Percentiles rank a stretch among this genome's conserved stretches.
These are phyloP conservation scores for Kazachstania sp. DNA, from an alignment of 1,139 yeast species.

Conservation along the genomic window DNA sequence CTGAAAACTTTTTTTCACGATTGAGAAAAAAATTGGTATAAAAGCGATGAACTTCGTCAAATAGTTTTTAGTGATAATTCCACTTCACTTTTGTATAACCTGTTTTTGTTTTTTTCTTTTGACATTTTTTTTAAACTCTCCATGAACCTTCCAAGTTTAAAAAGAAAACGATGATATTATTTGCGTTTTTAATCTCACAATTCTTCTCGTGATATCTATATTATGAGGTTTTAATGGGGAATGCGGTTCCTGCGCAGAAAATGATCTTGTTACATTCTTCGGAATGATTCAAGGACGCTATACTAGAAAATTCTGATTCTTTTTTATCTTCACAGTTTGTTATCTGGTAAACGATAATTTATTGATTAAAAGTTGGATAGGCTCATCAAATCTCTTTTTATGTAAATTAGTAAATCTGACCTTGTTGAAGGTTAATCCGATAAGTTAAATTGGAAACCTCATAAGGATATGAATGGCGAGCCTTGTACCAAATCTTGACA, in stretches of 20 bases:
- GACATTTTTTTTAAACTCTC: slow-evolving; percentile 10
- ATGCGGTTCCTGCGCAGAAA: slow-evolving; percentile 32
- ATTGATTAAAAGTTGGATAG: too few relatives aligned
- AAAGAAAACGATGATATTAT: slow-evolving; percentile 32
- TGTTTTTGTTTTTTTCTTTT: neutral
- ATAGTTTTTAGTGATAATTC: neutral
- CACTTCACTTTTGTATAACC: neutral
- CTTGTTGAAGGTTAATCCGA: too few relatives aligned
- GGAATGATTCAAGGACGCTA: slow-evolving; percentile 29
- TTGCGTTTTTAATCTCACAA: slow-evolving; percentile 31
- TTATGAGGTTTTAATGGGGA: slow-evolving; percentile 32
- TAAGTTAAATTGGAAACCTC: too few relatives aligned
- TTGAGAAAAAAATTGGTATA: too few relatives aligned
- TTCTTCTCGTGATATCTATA: slow-evolving; percentile 21
- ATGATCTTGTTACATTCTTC: slow-evolving; percentile 32
- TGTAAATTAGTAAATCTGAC: too few relatives aligned
- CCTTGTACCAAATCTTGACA: too few relatives aligned
- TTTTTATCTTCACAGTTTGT: slow-evolving; percentile 6
- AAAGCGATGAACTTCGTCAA: neutral
- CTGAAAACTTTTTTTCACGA: neutral
- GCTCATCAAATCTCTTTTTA: too few relatives aligned
- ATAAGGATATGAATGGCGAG: too few relatives aligned
- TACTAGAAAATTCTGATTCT: slow-evolving; percentile 32
- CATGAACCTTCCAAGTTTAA: slow-evolving; percentile 33
- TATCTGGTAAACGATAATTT: neutral